Percentiles rank a stretch among this genome's conserved stretches.
Evolutionary conservation across 2,329 filamentous ascomycete species (phyloP).

Genomic region (Elsinoe australis): DNA sequence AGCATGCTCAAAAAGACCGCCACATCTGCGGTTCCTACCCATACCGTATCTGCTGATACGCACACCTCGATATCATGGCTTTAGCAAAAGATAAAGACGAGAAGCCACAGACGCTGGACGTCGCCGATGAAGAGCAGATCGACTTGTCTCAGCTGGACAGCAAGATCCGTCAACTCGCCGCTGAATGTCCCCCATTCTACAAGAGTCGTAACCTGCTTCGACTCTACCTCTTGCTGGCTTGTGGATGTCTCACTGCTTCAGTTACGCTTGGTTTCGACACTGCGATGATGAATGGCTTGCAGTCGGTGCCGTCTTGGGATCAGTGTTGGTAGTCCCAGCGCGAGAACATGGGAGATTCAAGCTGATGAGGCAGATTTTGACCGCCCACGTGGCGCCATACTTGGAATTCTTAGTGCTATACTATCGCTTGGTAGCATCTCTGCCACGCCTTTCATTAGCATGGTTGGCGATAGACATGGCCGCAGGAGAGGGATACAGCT

Average conservation of each 20-base stretch:
- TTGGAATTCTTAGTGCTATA: neutral
- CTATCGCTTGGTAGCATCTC: neutral
- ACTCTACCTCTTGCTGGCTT: neutral
- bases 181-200: neutral
- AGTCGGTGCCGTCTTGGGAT: neutral
- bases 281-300: neutral
- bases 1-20: too few species aligned
- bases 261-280: neutral
- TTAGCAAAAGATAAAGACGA: too few species aligned
- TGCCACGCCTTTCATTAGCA: conserved; percentile 4
- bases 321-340: neutral
- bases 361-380: neutral
- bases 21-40: too few species aligned
- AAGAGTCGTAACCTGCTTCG: conserved; percentile 1
- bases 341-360: neutral
- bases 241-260: neutral
- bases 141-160: neutral
- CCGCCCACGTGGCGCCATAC: neutral
- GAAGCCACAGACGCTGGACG: neutral
- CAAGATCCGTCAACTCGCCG: conserved; percentile 1
- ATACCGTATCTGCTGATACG: too few species aligned
- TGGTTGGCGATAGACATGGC: neutral
- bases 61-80: too few species aligned
- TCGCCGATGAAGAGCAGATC: neutral
- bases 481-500: neutral